These are phyloP conservation scores for Auriscalpium orientale DNA, from an alignment of 768 basidiomycete species.

Conservation along the genomic window DNA sequence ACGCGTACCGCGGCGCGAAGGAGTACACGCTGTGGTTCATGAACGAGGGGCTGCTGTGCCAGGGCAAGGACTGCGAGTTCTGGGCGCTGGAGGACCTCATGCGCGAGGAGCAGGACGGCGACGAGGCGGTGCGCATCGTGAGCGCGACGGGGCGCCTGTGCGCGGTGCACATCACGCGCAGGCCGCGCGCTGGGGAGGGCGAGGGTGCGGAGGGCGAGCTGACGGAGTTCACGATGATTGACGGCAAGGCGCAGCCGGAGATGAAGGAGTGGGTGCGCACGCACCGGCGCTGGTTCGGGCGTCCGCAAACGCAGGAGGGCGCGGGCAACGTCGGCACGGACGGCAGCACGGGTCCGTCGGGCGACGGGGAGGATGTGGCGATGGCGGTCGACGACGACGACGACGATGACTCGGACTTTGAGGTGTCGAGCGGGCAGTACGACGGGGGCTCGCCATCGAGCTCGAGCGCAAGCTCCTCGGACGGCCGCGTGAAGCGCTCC, in stretches of 20 bases:
- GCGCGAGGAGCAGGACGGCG: slow-evolving; percentile 38
- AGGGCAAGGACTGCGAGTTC: slow-evolving; percentile 72
- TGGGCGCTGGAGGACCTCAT: slow-evolving; percentile 59
- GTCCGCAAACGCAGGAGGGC: too few species aligned
- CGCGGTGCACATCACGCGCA: slow-evolving; percentile 42
- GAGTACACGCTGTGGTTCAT: slow-evolving; percentile 68
- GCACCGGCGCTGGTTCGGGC: slow-evolving; percentile 50
- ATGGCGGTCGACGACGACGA: slow-evolving; percentile 14
- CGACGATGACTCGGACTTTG: slow-evolving; percentile 9
- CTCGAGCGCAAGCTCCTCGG: slow-evolving; percentile 16
- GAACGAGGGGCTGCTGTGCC: slow-evolving; percentile 60
- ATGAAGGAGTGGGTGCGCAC: slow-evolving; percentile 60
- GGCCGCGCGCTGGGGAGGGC: slow-evolving; percentile 17
- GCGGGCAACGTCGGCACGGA: slow-evolving; percentile 6
- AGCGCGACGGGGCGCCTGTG: slow-evolving; percentile 64
- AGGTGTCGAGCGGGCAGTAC: background rate
- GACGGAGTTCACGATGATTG: slow-evolving; percentile 65
- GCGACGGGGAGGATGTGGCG: background rate
- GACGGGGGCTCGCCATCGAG: slow-evolving; percentile 3
- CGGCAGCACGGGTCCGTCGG: slow-evolving; percentile 2
- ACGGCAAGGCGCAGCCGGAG: slow-evolving; percentile 57
- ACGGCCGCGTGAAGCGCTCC: background rate
- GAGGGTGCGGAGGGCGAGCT: slow-evolving; percentile 42
- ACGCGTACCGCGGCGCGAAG: slow-evolving; percentile 69
- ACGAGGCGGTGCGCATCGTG: slow-evolving; percentile 34